These are phyloP conservation scores for Triticum dicoccoides DNA, from an alignment of 176 grass and related monocot species.

Conservation along the genomic window DNA sequence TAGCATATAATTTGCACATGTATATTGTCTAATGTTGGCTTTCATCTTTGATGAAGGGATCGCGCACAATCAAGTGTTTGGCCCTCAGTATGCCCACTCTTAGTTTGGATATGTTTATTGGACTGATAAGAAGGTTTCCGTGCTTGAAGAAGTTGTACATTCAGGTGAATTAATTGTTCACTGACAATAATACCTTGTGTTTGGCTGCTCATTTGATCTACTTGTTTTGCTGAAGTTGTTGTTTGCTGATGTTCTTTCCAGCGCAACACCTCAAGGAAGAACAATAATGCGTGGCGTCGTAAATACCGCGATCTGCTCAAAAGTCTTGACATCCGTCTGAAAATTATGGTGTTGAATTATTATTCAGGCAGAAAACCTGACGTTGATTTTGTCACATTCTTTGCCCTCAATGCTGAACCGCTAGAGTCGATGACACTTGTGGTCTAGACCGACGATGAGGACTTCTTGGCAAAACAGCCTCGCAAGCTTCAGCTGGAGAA, in stretches of 20 bases:
- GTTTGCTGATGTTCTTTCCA: neutral
- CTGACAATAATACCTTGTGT: neutral
- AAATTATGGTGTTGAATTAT: neutral
- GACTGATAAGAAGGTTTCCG: neutral
- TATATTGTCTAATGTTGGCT: neutral
- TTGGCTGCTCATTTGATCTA: too few relatives aligned
- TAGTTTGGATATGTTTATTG: neutral
- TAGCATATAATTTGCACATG: neutral
- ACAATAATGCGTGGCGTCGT: neutral
- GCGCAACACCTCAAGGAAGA: neutral
- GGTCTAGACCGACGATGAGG: too few relatives aligned
- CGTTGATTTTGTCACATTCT: neutral
- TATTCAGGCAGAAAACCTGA: neutral
- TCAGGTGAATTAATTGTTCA: neutral
- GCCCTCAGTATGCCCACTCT: neutral
- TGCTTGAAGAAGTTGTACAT: constrained; percentile 6
- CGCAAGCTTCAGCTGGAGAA: too few relatives aligned
- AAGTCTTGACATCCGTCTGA: neutral
- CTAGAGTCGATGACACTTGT: too few relatives aligned
- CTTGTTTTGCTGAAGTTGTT: too few relatives aligned
- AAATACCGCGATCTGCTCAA: neutral
- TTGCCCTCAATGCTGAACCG: too few relatives aligned
- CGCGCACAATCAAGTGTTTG: neutral
- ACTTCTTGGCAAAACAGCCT: too few relatives aligned
- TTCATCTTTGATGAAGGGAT: neutral